Evolutionary conservation across 2,329 filamentous ascomycete species (phyloP), one percentile per base, ranked within the genome.

Genomic region (Colletotrichum gigasporum): DNA sequence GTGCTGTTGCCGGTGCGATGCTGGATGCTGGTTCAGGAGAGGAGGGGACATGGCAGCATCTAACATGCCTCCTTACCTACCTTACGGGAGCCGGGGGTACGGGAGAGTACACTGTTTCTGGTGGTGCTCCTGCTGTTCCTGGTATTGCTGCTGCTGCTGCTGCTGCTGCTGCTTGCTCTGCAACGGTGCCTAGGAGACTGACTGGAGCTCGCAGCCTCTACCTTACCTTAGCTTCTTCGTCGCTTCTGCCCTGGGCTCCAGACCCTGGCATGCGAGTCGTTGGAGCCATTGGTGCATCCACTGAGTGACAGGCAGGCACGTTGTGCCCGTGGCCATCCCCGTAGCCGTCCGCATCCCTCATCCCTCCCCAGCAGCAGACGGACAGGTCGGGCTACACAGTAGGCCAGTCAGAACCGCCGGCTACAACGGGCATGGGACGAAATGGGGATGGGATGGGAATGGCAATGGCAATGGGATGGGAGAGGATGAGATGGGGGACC

Each of bases 371-470:
- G 45, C 45, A 59, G 55, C 18, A 39, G 37, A n/a, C 37, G 44
- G 26, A 24, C 32, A 54, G 32, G 50, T 37, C 48, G 47, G 39
- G 48, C 50, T n/a, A n/a, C n/a, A n/a, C n/a, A 16, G n/a, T n/a
- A 59, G 55, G 26, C 60, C 60, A 60, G 48, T 59, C 54, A 63
- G 45, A 60, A 47, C 45, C 47, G 32, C 39, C 34, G 48, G 35
- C 48, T 54, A 41, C 61, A 42, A 60, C 55, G 61, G 61, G 56
- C 48, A 64, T 61, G 48, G 61, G 42, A 61, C 61, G 60, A 53
- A 60, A 59, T 42, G 47, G 54, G 60, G 39, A 64, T 64, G 52
- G 59, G 37, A 55, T 48, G 50, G 56, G 14, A 57, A 18, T 39
- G 24, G 24, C 45, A 60, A 62, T 45, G 44, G 59, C 37, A 52